Percentiles rank a stretch among this genome's conserved stretches.
These are phyloP conservation scores for Epichloe brachyelytri DNA, from an alignment of 2,329 filamentous ascomycete genomes.

Conservation along the genomic window DNA sequence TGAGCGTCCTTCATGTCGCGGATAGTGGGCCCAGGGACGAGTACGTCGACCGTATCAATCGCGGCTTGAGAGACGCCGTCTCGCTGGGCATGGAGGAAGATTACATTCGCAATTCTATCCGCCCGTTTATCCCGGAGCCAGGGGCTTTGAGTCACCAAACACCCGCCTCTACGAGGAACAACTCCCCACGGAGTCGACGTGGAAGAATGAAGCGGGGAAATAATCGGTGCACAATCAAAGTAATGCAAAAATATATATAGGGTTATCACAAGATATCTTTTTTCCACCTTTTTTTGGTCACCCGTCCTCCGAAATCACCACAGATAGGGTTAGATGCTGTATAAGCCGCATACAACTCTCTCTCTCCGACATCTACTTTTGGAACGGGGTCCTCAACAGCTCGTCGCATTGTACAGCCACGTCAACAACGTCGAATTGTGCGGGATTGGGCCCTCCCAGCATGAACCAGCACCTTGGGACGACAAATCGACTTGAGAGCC, in stretches of 20 bases:
- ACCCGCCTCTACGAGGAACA: not conserved
- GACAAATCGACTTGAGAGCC: conserved; percentile 19
- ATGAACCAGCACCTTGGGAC: conserved; percentile 21
- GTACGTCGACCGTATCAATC: conserved; percentile 27
- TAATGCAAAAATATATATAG: not conserved
- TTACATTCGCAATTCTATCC: conserved; percentile 24
- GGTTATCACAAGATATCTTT: no score
- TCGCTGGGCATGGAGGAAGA: conserved; percentile 21
- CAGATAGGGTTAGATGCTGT: no score
- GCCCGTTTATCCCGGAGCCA: conserved; percentile 21
- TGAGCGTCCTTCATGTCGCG: conserved; percentile 20
- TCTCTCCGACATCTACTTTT: no score
- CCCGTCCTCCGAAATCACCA: no score
- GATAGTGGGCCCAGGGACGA: conserved; percentile 25
- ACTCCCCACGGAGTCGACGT: not conserved
- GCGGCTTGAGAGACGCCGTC: conserved; percentile 23
- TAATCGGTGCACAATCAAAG: not conserved
- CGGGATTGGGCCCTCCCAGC: conserved; percentile 15
- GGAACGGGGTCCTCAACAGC: not conserved
- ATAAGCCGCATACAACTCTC: no score
- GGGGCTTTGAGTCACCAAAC: not conserved
- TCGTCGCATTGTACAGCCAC: conserved; percentile 14
- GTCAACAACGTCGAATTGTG: conserved; percentile 20
- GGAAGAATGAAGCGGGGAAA: not conserved
- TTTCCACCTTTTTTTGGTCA: no score